Base-by-base conservation (phyloP, 2,329 filamentous ascomycete genomes). In the Claviceps sp. region DNA sequence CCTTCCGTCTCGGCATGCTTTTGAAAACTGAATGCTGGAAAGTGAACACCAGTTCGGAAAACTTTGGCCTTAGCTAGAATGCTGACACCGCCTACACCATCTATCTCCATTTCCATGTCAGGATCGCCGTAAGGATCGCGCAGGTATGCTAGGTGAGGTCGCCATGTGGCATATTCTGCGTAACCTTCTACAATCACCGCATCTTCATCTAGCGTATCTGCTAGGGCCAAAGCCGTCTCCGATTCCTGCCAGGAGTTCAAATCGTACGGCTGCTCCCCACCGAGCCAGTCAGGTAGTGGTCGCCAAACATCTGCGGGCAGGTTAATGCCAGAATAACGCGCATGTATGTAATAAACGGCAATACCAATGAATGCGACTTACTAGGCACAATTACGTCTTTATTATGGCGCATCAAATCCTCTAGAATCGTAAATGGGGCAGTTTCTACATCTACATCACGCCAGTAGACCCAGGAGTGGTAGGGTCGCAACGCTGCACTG, bases 391-490 rank as follows among this genome's bases (percentile, higher is more conserved):
- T 98, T 34, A 98, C 84, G 65, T 98, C 93, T 70, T 96, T 97
- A 71, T 98, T 95, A 64, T 98, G 93, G 57, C 91, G 83, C 93
- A 98, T 98, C 51, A 98, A 72, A 70, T 98, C 93, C 65, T 98
- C 93, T 56, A 98, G 72, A 60, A 98, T 97, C 0, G 93, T 97
- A 64, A 91, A 93, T 0, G 93, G 93, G 2, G 93, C 93, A 1
- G 93, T 98, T 70, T 97, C 89, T 8, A 98, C 93, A 70, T 98
- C 93, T 24, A 95, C 93, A 71, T 98, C 93, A 68, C 93, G 83
- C 93, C 93, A 98, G 66, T 98, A 98, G 10, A 98, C 93, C 93
- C 93, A 98, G 57, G 90, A 96, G 66, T 98, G 93, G 50, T 93
- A 94, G 1, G 93, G 93, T 44, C 93, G 82, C 51, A 98, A 73